Base-by-base conservation (phyloP, 1,284 basidiomycete genomes). In the Gastroboletus turbinatus region DNA sequence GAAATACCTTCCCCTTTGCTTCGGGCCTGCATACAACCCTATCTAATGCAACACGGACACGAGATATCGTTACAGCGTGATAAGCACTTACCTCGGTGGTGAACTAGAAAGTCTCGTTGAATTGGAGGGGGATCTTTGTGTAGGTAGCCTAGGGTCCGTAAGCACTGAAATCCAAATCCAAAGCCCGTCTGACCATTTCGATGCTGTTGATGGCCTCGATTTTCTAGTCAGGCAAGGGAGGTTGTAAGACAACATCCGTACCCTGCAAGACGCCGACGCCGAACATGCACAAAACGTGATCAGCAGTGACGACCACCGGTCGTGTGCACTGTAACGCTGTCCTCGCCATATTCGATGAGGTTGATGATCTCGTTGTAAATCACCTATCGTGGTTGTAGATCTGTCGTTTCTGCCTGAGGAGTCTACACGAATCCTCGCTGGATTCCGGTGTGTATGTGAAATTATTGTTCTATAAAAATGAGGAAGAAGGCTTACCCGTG, bases 41-140 rank as follows among this genome's bases (percentile, higher is more conserved):
- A 83, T 81, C 84, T 88, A 57, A 16, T 27, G 11, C 10, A 14
- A 35, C 33, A 21, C 38, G 10, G 14, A 16, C 27, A 40, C 21
- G 8, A 44, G 3, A 25, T 42, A 8, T 10, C 5, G 4, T 25
- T 10, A 35, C 5, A 42, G 35, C 25, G 5, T 45, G 27, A 21
- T 10, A 36, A 16, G 54, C 6, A 0, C 55, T 17, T 55, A 83
- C 85, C 78, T 88, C 76, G 0, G 83, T 83, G 39, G 83, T 76
- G 56, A 85, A 85, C 87, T 87, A 89, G 66, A 89, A 89, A 38
- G 83, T 75, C 53, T 79, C 63, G 0, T 81, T 75, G 64, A 88
- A 89, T 58, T 83, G 78, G 44, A 88, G 62, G 68, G 87, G 88
- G 44, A 89, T 86, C 71, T 88, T 89, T 5, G 86, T 87, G 63